Conservation (phyloP, 192 early-diverging fungal species). For the Lobosporangium transversale region DNA sequence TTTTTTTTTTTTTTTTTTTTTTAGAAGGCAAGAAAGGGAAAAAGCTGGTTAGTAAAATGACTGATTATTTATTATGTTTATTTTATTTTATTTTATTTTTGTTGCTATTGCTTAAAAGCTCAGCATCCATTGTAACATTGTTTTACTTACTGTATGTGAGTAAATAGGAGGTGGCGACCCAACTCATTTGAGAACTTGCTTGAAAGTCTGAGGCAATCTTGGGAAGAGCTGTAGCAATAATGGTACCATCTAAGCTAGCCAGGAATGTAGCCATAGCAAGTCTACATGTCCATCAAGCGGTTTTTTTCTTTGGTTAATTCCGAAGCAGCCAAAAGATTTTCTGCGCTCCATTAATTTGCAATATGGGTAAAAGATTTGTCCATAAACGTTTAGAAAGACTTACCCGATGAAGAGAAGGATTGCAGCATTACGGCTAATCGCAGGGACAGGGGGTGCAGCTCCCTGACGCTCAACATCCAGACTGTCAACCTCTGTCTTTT, state of each 20-base stretch:
- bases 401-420: constrained; percentile 48
- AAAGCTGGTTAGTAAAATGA: no score
- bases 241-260: constrained; percentile 70
- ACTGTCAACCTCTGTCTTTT: neutral
- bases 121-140: no score
- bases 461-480: constrained; percentile 19
- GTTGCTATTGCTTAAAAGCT: no score
- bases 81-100: no score
- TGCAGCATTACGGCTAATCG: constrained; percentile 18
- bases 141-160: constrained; percentile 60
- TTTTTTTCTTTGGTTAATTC: neutral
- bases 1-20: no score
- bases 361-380: no score
- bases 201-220: constrained; percentile 69
- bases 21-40: neutral
- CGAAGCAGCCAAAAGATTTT: neutral
- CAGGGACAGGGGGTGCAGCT: neutral
- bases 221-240: constrained; percentile 70
- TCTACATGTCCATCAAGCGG: constrained; percentile 19
- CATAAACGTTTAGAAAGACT: no score
- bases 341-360: neutral
- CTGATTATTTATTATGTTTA: no score
- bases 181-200: constrained; percentile 69
- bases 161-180: constrained; percentile 82
- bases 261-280: constrained; percentile 66